Evolutionary conservation across 768 basidiomycete genomes (phyloP).

Genomic region (Lanmaoa rubissima): DNA sequence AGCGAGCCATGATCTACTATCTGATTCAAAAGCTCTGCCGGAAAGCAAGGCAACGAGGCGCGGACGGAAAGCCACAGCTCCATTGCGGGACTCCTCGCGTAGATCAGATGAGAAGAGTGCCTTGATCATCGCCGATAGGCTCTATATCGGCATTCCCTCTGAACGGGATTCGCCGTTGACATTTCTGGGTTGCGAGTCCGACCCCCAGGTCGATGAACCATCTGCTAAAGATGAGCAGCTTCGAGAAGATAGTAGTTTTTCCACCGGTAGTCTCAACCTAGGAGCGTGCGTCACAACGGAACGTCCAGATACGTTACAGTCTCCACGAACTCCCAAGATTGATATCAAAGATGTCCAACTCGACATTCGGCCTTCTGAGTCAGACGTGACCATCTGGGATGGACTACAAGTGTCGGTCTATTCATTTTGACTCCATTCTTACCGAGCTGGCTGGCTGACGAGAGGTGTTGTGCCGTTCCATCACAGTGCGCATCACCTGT

Average conservation of each 20-base stretch:
- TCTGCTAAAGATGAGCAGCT: neutral
- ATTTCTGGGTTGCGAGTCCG: neutral
- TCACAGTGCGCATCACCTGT: slow-evolving; percentile 17
- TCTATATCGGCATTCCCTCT: slow-evolving; percentile 4
- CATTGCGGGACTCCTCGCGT: neutral
- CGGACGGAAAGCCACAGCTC: neutral
- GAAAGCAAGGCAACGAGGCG: neutral
- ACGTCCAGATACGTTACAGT: neutral
- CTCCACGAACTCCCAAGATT: neutral
- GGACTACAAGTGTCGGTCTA: slow-evolving; percentile 18
- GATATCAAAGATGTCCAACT: slow-evolving; percentile 14
- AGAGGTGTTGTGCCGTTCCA: neutral
- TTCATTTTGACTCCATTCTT: neutral
- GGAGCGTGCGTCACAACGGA: neutral
- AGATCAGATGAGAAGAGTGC: slow-evolving; percentile 1
- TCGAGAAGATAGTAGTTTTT: neutral
- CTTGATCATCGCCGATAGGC: neutral
- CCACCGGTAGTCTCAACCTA: neutral
- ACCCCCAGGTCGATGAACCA: neutral
- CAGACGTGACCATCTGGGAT: slow-evolving; percentile 29
- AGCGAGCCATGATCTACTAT: neutral
- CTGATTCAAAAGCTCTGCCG: neutral
- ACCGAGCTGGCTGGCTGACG: neutral
- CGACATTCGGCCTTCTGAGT: slow-evolving; percentile 8
- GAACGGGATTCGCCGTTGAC: neutral